Conservation (phyloP, 148 eudicot genomes). For the Salicornia ramosissima region DNA sequence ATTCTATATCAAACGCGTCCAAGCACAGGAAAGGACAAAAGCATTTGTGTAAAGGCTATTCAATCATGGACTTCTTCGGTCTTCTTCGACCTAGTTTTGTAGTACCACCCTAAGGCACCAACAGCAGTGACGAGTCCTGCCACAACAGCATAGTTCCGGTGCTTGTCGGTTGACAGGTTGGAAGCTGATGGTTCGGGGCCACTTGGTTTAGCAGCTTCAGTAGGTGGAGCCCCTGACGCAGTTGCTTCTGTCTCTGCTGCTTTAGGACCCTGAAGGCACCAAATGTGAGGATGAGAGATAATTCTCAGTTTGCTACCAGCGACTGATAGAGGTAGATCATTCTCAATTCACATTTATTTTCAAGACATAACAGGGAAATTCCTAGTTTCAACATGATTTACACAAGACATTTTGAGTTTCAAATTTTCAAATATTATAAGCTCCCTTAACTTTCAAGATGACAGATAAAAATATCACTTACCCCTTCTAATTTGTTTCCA, state of each 20-base stretch:
- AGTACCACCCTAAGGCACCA: conserved; percentile 73
- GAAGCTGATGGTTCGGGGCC: conserved; percentile 40
- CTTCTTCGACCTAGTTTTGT: conserved; percentile 45
- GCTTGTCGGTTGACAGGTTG: conserved; percentile 64
- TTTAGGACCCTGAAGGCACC: conserved; percentile 56
- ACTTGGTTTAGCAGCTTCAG: conserved; percentile 52
- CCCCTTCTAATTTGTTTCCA: too few relatives aligned
- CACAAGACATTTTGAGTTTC: too few relatives aligned
- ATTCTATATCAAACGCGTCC: conserved; percentile 21
- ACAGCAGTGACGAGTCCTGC: conserved; percentile 55
- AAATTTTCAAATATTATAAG: too few relatives aligned
- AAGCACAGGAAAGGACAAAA: conserved; percentile 12
- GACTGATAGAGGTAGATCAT: too few relatives aligned
- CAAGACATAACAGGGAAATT: too few relatives aligned
- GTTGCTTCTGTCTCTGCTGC: conserved; percentile 45
- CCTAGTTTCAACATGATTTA: too few relatives aligned
- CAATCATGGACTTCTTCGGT: conserved; percentile 75
- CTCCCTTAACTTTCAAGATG: too few relatives aligned
- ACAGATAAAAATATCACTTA: too few relatives aligned
- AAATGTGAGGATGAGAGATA: not conserved
- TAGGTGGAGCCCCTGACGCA: conserved; percentile 35
- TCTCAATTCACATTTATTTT: too few relatives aligned
- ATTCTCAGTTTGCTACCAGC: too few relatives aligned
- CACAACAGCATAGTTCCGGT: conserved; percentile 70
- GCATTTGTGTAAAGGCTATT: conserved; percentile 7